Base-by-base conservation (phyloP, 805 yeast species). In the Nakazawaea siamensis region DNA sequence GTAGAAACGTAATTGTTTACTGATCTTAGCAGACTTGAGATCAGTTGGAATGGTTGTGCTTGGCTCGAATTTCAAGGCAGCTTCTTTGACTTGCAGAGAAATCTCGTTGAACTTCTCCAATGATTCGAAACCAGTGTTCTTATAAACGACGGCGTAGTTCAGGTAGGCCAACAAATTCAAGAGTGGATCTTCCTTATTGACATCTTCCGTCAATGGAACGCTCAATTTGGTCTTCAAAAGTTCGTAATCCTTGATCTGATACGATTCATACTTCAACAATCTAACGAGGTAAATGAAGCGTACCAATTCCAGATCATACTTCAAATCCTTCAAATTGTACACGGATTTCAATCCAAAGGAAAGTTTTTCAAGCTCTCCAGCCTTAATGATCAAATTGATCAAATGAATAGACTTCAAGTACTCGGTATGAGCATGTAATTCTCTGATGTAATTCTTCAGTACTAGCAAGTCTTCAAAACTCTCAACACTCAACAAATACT, bases 401-500 rank as follows among this genome's bases (percentile, higher is more conserved):
- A 37, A 24, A 24, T 37, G 39, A 4, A 13, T 15, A 12, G 35
- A 14, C 5, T 27, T 27, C 18, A 37, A 24, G 24, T 37, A 37
- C 9, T 14, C 13, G 5, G 29, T 28, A 5, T 15, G 7, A 2
- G 12, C 18, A 14, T 32, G 33, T 15, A 37, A 24, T 14, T 27
- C 16, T 28, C 35, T 27, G 13, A 37, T 31, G 17, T 24, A 28
- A 18, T 37, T 29, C 20, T 37, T 37, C 15, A 34, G 31, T 6
- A 8, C 25, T 4, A 39, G 21, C 6, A 42, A 31, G 30, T 42
- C 45, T 27, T 40, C 41, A 24, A 38, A 39, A 11, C 37, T 15
- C 8, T 31, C 36, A 12, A 33, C 23, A 6, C 20, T 26, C 11
- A 18, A 20, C 19, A 39, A 27, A 26, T 30, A 33, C n/a, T 37